A percentile compares a stretch with the other conserved stretches of the same genome.
phyloP scores from a whole-genome alignment of 768 basidiomycete species.

The Trametes punicea region DNA sequence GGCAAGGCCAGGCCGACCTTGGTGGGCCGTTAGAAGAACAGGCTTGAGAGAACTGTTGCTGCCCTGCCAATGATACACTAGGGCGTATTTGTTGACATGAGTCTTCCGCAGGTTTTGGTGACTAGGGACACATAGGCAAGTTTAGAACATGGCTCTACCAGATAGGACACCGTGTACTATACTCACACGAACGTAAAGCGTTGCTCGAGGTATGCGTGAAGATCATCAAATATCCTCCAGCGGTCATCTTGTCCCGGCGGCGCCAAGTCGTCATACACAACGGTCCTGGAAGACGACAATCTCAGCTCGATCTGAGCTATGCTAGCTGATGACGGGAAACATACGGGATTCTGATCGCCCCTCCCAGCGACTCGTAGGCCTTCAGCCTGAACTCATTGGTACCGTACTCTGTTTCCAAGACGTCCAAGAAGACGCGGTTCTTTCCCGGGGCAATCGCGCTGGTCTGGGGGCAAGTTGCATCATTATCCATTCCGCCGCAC shows the following conservation, averaged over 20 bases:
- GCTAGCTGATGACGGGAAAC: background rate
- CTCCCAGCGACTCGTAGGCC: conserved; percentile 18
- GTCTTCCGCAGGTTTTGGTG: conserved; percentile 57
- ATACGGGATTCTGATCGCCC: conserved; percentile 19
- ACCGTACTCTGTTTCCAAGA: conserved; percentile 7
- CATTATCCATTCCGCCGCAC: too few relatives aligned
- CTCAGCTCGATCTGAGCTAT: background rate
- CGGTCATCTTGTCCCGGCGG: conserved; percentile 29
- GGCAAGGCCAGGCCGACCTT: too few relatives aligned
- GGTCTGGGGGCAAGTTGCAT: conserved; percentile 8
- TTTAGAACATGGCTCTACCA: background rate
- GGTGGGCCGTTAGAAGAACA: conserved; percentile 63
- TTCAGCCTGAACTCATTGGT: conserved; percentile 11
- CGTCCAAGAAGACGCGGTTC: conserved; percentile 7
- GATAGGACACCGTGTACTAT: background rate
- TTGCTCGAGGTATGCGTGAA: conserved; percentile 36
- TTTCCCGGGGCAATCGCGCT: conserved; percentile 1
- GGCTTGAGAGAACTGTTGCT: conserved; percentile 62
- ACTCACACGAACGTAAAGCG: conserved; percentile 40
- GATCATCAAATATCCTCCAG: conserved; percentile 34
- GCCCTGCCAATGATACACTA: conserved; percentile 74
- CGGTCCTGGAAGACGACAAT: conserved; percentile 19
- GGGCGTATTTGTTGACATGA: conserved; percentile 72
- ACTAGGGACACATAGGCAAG: conserved; percentile 31
- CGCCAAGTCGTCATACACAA: conserved; percentile 29